These are phyloP conservation scores for Penicillium cataractarum DNA, from an alignment of 495 filamentous ascomycete species.

Conservation along the genomic window DNA sequence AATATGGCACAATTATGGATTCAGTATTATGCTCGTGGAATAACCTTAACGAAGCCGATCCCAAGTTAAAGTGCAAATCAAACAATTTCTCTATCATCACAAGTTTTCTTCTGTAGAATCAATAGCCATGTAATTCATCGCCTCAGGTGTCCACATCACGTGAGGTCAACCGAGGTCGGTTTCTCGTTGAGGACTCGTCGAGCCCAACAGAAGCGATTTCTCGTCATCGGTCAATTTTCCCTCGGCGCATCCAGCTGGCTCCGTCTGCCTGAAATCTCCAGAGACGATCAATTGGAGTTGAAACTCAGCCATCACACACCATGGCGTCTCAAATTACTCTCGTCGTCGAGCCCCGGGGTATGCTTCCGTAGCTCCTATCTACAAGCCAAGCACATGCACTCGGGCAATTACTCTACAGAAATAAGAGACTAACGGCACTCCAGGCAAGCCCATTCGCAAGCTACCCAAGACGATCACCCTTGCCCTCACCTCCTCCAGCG, in stretches of 20 bases:
- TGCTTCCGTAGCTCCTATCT: constrained; percentile 16
- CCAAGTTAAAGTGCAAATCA: no score
- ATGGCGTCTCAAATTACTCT: constrained; percentile 43
- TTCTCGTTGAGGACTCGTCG: constrained; percentile 3
- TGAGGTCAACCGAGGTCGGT: constrained; percentile 22
- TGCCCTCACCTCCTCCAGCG: constrained; percentile 59
- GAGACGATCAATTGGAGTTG: constrained; percentile 4
- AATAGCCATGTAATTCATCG: background rate
- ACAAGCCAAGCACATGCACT: constrained; percentile 5
- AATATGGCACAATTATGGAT: background rate
- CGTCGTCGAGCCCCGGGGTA: constrained; percentile 47
- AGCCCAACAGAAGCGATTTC: constrained; percentile 11
- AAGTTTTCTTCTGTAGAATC: background rate
- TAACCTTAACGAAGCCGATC: no score
- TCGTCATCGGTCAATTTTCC: constrained; percentile 12
- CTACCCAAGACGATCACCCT: constrained; percentile 71
- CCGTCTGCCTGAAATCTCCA: background rate
- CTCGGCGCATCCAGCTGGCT: constrained; percentile 4
- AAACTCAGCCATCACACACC: background rate
- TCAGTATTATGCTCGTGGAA: no score
- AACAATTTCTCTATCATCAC: background rate
- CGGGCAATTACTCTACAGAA: background rate
- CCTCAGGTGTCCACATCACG: constrained; percentile 25
- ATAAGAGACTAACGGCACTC: constrained; percentile 5
- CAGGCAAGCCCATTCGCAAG: constrained; percentile 67